Conservation (phyloP, 768 basidiomycete genomes). For the Suillus alpinus region DNA sequence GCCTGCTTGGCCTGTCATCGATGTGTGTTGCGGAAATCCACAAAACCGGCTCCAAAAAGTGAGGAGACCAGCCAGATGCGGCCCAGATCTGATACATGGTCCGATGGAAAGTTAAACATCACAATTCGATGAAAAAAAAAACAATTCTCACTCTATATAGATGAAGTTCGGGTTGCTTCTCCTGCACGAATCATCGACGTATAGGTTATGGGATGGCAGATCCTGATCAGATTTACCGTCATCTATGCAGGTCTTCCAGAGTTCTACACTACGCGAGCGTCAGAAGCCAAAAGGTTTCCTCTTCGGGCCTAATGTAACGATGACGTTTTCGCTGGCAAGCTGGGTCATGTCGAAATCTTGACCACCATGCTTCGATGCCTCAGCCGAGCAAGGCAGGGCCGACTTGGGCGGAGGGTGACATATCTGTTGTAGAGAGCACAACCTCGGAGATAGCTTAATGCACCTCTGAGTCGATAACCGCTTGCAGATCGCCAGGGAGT, state of each 20-base stretch:
- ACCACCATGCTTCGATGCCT: neutral
- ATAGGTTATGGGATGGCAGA: neutral
- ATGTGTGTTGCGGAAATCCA: neutral
- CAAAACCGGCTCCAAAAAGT: constrained; percentile 6
- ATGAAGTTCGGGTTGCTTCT: constrained; percentile 9
- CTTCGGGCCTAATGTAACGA: constrained; percentile 14
- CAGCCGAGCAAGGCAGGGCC: constrained; percentile 4
- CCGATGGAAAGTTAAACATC: constrained; percentile 9
- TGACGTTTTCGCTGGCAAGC: constrained; percentile 9
- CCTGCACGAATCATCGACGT: neutral
- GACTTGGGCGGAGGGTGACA: neutral
- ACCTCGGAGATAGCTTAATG: neutral
- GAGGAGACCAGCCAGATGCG: constrained; percentile 11
- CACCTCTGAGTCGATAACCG: neutral
- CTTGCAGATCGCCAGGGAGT: neutral
- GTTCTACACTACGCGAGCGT: constrained; percentile 3
- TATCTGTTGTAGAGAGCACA: neutral
- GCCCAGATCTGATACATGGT: constrained; percentile 15
- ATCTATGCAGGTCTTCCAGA: constrained; percentile 19
- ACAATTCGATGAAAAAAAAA: constrained; percentile 14
- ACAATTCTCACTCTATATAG: constrained; percentile 6
- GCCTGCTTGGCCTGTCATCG: neutral
- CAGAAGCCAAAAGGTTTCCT: constrained; percentile 11
- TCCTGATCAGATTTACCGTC: constrained; percentile 1
- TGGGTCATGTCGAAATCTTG: neutral